A percentile compares a stretch with the other conserved stretches of the same genome.
Evolutionary conservation across 192 early-diverging fungal genomes (phyloP).

Genomic region (Funneliformis mosseae): DNA sequence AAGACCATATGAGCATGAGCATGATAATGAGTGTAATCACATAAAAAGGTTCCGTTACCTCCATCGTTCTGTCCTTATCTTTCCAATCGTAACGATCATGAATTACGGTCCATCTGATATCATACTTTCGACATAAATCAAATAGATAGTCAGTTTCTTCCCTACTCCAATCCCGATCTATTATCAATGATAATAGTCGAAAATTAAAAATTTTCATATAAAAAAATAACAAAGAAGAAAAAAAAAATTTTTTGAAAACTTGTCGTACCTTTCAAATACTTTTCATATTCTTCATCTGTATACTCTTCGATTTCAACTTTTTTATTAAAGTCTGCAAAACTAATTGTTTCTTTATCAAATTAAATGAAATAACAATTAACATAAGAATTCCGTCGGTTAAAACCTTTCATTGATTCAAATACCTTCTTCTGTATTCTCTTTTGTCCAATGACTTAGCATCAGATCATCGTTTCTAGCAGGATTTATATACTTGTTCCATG

Average conservation of each 20-base stretch:
- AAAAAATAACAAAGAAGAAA: not conserved
- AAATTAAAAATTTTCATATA: not conserved
- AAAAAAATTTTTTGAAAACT: not conserved
- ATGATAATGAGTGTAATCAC: not conserved
- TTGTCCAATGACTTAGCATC: conserved; percentile 77
- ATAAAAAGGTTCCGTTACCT: conserved; percentile 33
- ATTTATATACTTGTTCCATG: conserved; percentile 69
- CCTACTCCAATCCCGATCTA: conserved; percentile 75
- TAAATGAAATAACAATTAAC: conserved; percentile 8
- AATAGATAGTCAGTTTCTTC: conserved; percentile 88
- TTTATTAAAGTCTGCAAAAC: conserved; percentile 79
- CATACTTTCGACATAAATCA: conserved; percentile 69
- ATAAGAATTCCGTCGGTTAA: not conserved
- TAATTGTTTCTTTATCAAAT: conserved; percentile 57
- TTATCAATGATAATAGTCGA: not conserved
- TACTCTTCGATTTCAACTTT: conserved; percentile 68
- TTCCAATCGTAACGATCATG: conserved; percentile 78
- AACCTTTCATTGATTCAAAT: conserved; percentile 5
- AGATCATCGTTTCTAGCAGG: conserved; percentile 77
- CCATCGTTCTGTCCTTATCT: conserved; percentile 48
- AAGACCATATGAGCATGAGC: conserved; percentile 11
- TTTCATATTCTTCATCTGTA: conserved; percentile 84
- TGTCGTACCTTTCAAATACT: conserved; percentile 59
- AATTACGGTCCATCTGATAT: conserved; percentile 85
- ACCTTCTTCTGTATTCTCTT: conserved; percentile 61